Evolutionary conservation across 106 monocot species (phyloP).

Genomic region (Amphibolis antarctica): DNA sequence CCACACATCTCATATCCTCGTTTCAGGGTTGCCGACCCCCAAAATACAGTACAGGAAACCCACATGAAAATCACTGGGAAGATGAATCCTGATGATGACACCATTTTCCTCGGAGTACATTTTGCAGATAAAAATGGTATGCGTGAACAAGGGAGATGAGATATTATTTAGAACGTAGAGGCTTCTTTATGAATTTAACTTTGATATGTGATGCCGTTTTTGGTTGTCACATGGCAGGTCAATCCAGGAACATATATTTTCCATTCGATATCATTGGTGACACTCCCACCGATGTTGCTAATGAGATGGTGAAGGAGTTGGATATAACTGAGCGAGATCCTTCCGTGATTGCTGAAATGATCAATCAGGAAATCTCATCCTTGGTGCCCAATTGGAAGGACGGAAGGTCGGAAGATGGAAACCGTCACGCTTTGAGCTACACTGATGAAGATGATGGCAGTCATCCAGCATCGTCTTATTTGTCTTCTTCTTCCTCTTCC

Average conservation of each 20-base stretch:
- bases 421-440: constrained; percentile 32
- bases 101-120: constrained; percentile 85
- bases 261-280: constrained; percentile 64
- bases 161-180: neutral
- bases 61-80: constrained; percentile 93
- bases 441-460: constrained; percentile 25
- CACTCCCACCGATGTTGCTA: constrained; percentile 53
- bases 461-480: constrained; percentile 30
- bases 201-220: neutral
- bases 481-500: constrained; percentile 58
- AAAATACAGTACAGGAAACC: neutral
- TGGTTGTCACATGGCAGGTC: constrained; percentile 25
- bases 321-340: constrained; percentile 58
- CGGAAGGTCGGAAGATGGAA: neutral
- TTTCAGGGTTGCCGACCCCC: neutral
- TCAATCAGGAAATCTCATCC: constrained; percentile 52
- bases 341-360: constrained; percentile 58
- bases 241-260: constrained; percentile 49
- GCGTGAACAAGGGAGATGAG: neutral
- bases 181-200: neutral
- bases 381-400: constrained; percentile 47
- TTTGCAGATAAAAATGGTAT: constrained; percentile 61
- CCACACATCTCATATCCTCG: neutral
- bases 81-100: constrained; percentile 65
- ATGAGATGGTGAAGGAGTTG: constrained; percentile 56